Evolutionary conservation across 2,329 filamentous ascomycete species (phyloP), one percentile per base, ranked within the genome.

Genomic region (Monosporascus ibericus): DNA sequence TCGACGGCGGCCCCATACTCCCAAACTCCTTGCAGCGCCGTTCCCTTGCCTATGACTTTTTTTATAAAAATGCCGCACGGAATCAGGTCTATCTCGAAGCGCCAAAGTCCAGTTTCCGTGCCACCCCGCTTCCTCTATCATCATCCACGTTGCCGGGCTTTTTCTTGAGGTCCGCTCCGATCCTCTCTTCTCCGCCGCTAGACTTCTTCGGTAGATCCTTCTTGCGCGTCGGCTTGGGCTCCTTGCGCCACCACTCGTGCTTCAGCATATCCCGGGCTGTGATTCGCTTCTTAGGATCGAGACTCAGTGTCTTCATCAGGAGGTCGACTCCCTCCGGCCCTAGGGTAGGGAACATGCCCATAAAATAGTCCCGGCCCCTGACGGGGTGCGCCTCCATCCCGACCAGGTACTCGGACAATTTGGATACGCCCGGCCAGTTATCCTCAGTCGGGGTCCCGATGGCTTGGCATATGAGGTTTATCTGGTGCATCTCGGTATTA

Each of bases 361-460:
- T 77, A 75, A 90, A 96, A 65, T 87, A 86, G 52, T 88, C 84
- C 56, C 81, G 80, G 1, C 83, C 82, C 56, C 82, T 80, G 70
- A 90, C 61, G 61, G 82, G 74, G 56, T 84, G 78, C 52, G 73
- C 69, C 52, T 81, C 73, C 5, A 82, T 80, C 1, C 86, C 79
- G 1, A 87, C 80, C n/a, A 91, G 82, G 70, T 94, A 99, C 54
- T 86, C 86, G 15, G 85, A 84, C 11, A 99, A 76, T 57, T 84
- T 84, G 5, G 85, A 85, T 7, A 99, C 92, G 27, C 92, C 92
- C 1, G 94, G 92, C 94, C 94, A 99, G 67, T 91, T 92, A 17
- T 94, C 89, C 67, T 99, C 94, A 5, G 85, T 94, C 0, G 94
- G 94, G 0, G 91, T 95, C 53, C 94, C 94, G 58, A 97, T 84